Conservation (phyloP, 2,329 filamentous ascomycete species). For the Penicillium aurantiogriseum region DNA sequence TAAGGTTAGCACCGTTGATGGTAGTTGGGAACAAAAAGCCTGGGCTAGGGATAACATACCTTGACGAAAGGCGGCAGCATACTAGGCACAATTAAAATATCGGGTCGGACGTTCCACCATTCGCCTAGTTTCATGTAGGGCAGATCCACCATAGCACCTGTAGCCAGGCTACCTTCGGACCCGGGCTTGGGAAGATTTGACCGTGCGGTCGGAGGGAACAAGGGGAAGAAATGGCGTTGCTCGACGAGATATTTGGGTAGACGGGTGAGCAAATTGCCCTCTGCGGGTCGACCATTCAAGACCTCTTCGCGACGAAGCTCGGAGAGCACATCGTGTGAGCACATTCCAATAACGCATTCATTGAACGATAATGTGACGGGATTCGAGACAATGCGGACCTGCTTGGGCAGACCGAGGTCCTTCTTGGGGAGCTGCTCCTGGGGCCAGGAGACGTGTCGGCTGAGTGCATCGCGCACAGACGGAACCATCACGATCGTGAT, state of each 20-base stretch:
- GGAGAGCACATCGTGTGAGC: slow-evolving; percentile 77
- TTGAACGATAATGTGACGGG: slow-evolving; percentile 88
- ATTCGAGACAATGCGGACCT: slow-evolving; percentile 77
- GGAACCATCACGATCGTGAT: slow-evolving; percentile 82
- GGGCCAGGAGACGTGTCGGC: slow-evolving; percentile 84
- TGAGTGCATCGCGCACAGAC: slow-evolving; percentile 76
- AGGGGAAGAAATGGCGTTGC: slow-evolving; percentile 85
- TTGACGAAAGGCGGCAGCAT: slow-evolving; percentile 82
- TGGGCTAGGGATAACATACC: slow-evolving; percentile 51
- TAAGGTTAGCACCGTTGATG: neutral
- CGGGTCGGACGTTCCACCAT: slow-evolving; percentile 81
- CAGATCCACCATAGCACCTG: slow-evolving; percentile 77
- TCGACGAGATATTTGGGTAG: slow-evolving; percentile 76
- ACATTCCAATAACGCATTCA: slow-evolving; percentile 78
- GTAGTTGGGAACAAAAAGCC: neutral
- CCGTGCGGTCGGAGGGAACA: slow-evolving; percentile 78
- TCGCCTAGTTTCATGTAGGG: slow-evolving; percentile 86
- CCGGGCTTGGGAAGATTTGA: slow-evolving; percentile 65
- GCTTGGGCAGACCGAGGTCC: slow-evolving; percentile 75
- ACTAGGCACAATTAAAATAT: slow-evolving; percentile 80
- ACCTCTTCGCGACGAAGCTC: slow-evolving; percentile 78
- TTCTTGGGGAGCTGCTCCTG: slow-evolving; percentile 68
- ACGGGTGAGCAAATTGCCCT: slow-evolving; percentile 66
- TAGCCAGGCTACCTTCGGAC: slow-evolving; percentile 58
- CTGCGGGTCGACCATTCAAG: slow-evolving; percentile 53